Conservation (phyloP, 106 monocot species). For the Posidonia australis region DNA sequence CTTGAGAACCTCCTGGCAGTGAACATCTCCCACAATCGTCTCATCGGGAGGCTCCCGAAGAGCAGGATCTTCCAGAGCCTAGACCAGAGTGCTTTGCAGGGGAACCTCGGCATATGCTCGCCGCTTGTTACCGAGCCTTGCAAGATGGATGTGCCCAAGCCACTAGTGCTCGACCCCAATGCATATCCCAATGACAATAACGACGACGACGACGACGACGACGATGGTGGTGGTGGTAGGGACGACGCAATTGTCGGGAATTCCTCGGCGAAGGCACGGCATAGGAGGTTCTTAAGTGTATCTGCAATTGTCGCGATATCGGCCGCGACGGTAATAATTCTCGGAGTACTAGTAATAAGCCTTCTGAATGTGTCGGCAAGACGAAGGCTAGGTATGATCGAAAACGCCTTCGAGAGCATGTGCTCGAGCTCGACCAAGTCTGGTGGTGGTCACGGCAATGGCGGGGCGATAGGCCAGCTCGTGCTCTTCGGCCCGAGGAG, state of each 20-base stretch:
- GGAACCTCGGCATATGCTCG: constrained; percentile 69
- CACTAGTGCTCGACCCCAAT: constrained; percentile 67
- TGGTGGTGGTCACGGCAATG: constrained; percentile 10
- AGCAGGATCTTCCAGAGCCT: constrained; percentile 57
- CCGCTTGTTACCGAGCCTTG: constrained; percentile 51
- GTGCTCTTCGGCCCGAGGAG: constrained; percentile 49
- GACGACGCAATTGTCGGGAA: not conserved
- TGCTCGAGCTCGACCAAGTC: constrained; percentile 54
- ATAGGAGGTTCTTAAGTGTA: constrained; percentile 37
- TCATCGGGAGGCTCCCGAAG: constrained; percentile 69
- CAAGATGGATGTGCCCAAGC: constrained; percentile 60
- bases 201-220: constrained; percentile 1
- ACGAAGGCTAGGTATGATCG: constrained; percentile 23
- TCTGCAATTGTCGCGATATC: constrained; percentile 53
- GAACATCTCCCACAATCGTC: constrained; percentile 84
- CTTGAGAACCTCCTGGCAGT: constrained; percentile 48
- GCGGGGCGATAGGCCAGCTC: constrained; percentile 39
- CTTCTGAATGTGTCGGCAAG: constrained; percentile 50
- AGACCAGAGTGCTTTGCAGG: constrained; percentile 36
- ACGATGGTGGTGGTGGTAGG: too few species aligned
- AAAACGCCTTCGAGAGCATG: constrained; percentile 60
- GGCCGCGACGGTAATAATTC: constrained; percentile 33
- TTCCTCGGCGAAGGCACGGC: constrained; percentile 3
- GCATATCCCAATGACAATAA: constrained; percentile 22
- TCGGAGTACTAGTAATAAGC: constrained; percentile 40